Base-by-base conservation (phyloP, 768 basidiomycete genomes). In the Chalciporus pseudorubinellus region DNA sequence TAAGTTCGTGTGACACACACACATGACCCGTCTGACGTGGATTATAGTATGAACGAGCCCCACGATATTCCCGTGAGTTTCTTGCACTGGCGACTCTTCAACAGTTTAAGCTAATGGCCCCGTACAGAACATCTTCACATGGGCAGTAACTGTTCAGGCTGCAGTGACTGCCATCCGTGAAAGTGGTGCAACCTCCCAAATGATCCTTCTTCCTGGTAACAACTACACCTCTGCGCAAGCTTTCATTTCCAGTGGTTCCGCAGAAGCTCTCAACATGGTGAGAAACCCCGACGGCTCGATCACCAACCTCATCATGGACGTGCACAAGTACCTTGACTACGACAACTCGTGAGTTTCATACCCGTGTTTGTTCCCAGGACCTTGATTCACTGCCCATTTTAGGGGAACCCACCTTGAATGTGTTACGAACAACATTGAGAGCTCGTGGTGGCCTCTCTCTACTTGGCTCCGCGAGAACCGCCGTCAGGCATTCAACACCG, bases 111-210 rank as follows among this genome's bases (percentile, higher is more conserved):
- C 34, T 34, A 10, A 48, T 6, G 9, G 4, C 18, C 10, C 19
- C 48, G 4, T 0, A 7, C 26, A 66, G 64, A 61, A 73, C 51
- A 78, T 81, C 58, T 52, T 48, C 21, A 56, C 63, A 1, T 83
- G 81, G 81, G 81, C 79, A 6, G 62, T 52, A 13, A 65, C 78
- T 1, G 58, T 83, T 24, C 82, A 84, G 64, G 76, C 76, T n/a
- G 80, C 77, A 13, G 81, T 85, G 18, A 82, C 78, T 19, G 82
- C 81, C 4, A 84, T 85, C 55, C 78, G 84, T 41, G 64, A 72
- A 3, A 21, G 36, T 8, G 78, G 79, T 13, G 84, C 83, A 1
- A 78, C 71, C 0, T 66, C 71, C 2, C 83, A 85, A 55, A 66
- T 74, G 12, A 81, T 85, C 53, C 75, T 83, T 19, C 74, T 84